Base-by-base conservation (phyloP, 352 stramenopile species). In the Globisporangium paroecandrum region DNA sequence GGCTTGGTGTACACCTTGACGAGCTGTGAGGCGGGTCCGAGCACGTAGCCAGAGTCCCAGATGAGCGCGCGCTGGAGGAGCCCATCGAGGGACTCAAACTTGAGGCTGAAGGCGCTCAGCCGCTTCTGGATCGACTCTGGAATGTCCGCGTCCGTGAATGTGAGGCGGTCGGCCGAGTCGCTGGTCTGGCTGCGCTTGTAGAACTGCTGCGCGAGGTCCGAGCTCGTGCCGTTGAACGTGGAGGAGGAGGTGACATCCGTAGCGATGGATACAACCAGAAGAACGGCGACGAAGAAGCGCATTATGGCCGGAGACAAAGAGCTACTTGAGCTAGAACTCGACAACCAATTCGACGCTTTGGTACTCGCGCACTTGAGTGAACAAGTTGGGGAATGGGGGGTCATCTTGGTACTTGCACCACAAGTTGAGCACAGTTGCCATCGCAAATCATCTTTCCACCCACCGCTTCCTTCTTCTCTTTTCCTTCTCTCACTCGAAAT, bases 1-100 rank as follows among this genome's bases (percentile, higher is more conserved):
- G 54, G 51, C n/a, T 75, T 62, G 13, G 70, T 79, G 66, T 58
- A 73, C n/a, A 82, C 72, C 66, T 77, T 64, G 38, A 71, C 68
- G 15, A 51, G 46, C 20, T 77, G 54, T 24, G 71, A 67, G n/a
- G 49, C 60, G 0, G 10, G 43, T 22, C 54, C 60, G 29, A 78
- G 25, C 0, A 59, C 74, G 62, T 82, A 90, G 0, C 81, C 82
- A 3, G 64, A 73, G 49, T 90, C 82, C 82, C 80, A 90, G 6
- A 90, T 65, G 57, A 90, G 64, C 3, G 79, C 81, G 9, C 77
- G 80, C 53, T 90, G 82, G 0, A 85, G 62, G 24, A 80, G 63
- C 4, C 73, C 73, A 3, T 71, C 58, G 32, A 83, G 64, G 15
- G 72, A 63, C 2, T 64, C 55, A 62, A 79, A 79, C 5, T 13